Percentiles rank a stretch among this genome's conserved stretches.
These are phyloP conservation scores for Guyanaporus albipodus DNA, from an alignment of 768 basidiomycete species.

Conservation along the genomic window DNA sequence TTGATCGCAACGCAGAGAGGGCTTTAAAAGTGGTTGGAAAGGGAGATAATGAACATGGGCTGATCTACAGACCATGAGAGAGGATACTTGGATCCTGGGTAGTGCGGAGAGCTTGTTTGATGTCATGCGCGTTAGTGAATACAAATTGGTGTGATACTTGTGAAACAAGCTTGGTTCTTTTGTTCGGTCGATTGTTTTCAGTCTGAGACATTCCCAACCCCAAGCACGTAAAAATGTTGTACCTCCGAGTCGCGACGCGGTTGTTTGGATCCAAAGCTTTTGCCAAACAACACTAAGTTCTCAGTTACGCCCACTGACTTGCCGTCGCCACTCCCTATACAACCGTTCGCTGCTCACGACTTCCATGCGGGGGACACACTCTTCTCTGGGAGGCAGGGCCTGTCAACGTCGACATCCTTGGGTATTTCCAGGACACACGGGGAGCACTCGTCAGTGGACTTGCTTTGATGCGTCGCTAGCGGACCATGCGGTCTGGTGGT, in stretches of 20 bases:
- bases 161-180: conserved; percentile 22
- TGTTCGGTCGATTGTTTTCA: conserved; percentile 12
- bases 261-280: conserved; percentile 27
- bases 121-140: conserved; percentile 23
- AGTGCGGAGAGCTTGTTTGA: conserved; percentile 16
- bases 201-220: conserved; percentile 14
- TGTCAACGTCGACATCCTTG: too few relatives aligned
- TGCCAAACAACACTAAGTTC: conserved; percentile 26
- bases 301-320: too few relatives aligned
- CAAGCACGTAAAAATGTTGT: background rate
- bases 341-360: too few relatives aligned
- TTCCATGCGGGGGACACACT: too few relatives aligned
- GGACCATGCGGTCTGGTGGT: too few relatives aligned
- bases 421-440: too few relatives aligned
- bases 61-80: conserved; percentile 21
- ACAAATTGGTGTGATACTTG: conserved; percentile 6
- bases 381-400: too few relatives aligned
- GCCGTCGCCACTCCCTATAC: too few relatives aligned
- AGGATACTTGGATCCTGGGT: conserved; percentile 13
- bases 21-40: conserved; percentile 23
- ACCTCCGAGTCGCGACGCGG: background rate
- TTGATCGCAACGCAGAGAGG: conserved; percentile 54
- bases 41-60: background rate
- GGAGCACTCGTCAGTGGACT: too few relatives aligned
- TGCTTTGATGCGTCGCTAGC: too few relatives aligned